A percentile compares a stretch with the other conserved stretches of the same genome.
Conservation (phyloP, 495 filamentous ascomycete species). For the Trichoderma orchidacearum region DNA sequence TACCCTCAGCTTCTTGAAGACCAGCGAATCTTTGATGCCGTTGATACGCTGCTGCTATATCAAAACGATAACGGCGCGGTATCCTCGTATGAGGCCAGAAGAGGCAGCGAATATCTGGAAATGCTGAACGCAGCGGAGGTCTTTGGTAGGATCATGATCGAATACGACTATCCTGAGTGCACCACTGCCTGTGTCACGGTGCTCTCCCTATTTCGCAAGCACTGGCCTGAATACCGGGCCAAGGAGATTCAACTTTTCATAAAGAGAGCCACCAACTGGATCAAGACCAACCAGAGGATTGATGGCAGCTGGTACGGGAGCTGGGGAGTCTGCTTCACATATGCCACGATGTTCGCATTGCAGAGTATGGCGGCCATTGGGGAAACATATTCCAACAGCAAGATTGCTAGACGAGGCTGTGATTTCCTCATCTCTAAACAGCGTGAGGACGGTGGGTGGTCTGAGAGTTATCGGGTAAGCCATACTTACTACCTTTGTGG, state of each 20-base stretch:
- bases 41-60: constrained; percentile 84
- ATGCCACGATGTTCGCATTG: constrained; percentile 89
- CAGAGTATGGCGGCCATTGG: constrained; percentile 73
- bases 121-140: constrained; percentile 90
- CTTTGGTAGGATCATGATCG: constrained; percentile 94
- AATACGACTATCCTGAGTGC: constrained; percentile 96
- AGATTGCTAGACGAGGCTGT: constrained; percentile 57
- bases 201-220: constrained; percentile 64
- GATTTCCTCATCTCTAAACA: constrained; percentile 76
- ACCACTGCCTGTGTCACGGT: constrained; percentile 92
- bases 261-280: constrained; percentile 57
- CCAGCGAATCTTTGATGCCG: constrained; percentile 66
- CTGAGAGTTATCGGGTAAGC: constrained; percentile 81
- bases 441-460: constrained; percentile 86
- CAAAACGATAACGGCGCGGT: constrained; percentile 84
- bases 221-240: constrained; percentile 66
- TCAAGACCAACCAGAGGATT: constrained; percentile 61
- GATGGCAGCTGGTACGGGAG: constrained; percentile 94
- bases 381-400: constrained; percentile 65
- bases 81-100: constrained; percentile 74
- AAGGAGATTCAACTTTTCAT: constrained; percentile 64
- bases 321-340: constrained; percentile 97
- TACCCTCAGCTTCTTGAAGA: constrained; percentile 65
- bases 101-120: constrained; percentile 66
- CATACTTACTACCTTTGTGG: neutral